Evolutionary conservation across 768 basidiomycete genomes (phyloP).

Genomic region (Antrodiella citrinella): DNA sequence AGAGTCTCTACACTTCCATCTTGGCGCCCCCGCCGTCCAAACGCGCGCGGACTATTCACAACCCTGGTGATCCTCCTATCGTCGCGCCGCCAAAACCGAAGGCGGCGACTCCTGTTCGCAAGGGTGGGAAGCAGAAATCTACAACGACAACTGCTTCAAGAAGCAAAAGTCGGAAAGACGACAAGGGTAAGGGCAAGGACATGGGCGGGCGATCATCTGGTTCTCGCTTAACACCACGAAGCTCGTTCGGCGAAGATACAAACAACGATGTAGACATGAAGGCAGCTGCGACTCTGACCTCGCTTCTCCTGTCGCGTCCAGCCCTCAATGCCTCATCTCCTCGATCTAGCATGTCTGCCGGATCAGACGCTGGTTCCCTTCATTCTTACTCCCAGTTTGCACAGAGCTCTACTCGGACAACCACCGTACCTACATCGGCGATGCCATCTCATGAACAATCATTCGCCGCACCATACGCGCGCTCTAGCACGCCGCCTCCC

Average conservation of each 20-base stretch:
- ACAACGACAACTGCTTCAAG: conserved; percentile 13
- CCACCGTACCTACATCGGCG: conserved; percentile 28
- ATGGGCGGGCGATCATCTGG: conserved; percentile 13
- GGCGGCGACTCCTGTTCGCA: not conserved
- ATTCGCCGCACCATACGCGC: conserved; percentile 20
- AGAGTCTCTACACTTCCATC: conserved; percentile 67
- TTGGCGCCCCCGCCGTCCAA: conserved; percentile 71
- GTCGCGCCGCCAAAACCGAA: conserved; percentile 34
- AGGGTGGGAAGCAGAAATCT: not conserved
- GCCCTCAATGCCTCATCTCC: conserved; percentile 55
- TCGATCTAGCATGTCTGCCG: conserved; percentile 61
- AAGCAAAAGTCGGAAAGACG: not conserved
- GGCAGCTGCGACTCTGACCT: conserved; percentile 74
- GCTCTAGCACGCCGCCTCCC: conserved; percentile 30
- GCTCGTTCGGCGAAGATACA: conserved; percentile 13
- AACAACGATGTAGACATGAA: conserved; percentile 69
- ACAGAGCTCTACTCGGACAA: conserved; percentile 57
- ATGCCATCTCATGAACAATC: conserved; percentile 34
- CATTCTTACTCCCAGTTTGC: conserved; percentile 58
- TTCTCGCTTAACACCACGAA: conserved; percentile 7
- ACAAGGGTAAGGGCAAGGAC: conserved; percentile 3
- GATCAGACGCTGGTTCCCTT: conserved; percentile 56
- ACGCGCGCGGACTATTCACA: conserved; percentile 73
- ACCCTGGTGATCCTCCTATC: conserved; percentile 61
- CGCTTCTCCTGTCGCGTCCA: conserved; percentile 55